phyloP scores from a whole-genome alignment of 768 basidiomycete species.

The Postia placenta region DNA sequence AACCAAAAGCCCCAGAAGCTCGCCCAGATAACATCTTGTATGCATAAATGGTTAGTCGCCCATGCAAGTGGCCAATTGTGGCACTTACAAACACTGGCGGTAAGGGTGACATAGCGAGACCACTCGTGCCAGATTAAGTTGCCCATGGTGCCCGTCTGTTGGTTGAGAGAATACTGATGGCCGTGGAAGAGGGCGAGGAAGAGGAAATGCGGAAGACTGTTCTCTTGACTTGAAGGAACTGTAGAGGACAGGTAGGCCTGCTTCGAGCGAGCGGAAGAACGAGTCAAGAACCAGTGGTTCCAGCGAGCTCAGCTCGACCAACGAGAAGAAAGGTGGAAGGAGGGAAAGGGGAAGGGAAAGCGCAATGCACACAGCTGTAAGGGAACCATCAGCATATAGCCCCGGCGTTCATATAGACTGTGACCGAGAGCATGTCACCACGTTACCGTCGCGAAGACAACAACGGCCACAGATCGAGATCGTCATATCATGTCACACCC shows the following conservation, averaged over 20 bases:
- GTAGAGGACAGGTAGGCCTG: conserved; percentile 20
- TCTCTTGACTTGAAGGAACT: conserved; percentile 9
- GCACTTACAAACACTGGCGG: conserved; percentile 67
- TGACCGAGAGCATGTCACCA: conserved; percentile 1
- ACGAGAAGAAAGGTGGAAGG: conserved; percentile 17
- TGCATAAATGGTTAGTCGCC: conserved; percentile 6
- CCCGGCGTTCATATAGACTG: neutral
- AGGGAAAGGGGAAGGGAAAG: conserved; percentile 10
- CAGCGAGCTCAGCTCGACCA: conserved; percentile 37
- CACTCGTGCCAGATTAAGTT: conserved; percentile 80
- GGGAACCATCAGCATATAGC: too few relatives aligned
- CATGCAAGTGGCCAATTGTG: too few relatives aligned
- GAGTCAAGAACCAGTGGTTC: conserved; percentile 21
- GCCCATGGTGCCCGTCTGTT: conserved; percentile 54
- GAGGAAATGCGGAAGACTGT: conserved; percentile 12
- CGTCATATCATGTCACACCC: neutral
- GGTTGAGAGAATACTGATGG: conserved; percentile 3
- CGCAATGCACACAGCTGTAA: conserved; percentile 16
- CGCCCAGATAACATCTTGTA: conserved; percentile 72
- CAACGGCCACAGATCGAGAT: neutral
- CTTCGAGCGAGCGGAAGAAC: conserved; percentile 24
- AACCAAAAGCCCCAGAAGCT: conserved; percentile 74
- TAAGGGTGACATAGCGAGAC: conserved; percentile 59
- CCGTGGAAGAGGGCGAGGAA: conserved; percentile 1
- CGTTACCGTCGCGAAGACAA: conserved; percentile 1